A percentile compares a stretch with the other conserved stretches of the same genome.
These are phyloP conservation scores for Gyrodon lividus DNA, from an alignment of 768 basidiomycete species.

Conservation along the genomic window DNA sequence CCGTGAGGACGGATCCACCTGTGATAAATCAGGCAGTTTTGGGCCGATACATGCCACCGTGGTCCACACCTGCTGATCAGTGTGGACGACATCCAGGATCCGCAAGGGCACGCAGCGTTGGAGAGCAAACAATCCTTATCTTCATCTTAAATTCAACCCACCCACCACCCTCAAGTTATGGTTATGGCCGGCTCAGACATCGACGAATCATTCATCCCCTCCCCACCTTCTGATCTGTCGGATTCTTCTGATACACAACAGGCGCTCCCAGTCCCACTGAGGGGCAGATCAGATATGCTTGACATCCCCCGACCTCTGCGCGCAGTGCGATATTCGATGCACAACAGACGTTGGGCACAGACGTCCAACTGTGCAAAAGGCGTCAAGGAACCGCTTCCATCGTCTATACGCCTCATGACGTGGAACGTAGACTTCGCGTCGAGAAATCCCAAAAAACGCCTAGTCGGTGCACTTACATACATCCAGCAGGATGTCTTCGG, in stretches of 20 bases:
- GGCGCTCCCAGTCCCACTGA: constrained; percentile 14
- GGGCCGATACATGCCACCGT: background rate
- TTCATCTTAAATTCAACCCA: constrained; percentile 8
- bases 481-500: constrained; percentile 53
- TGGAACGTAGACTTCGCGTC: constrained; percentile 68
- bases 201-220: constrained; percentile 32
- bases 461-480: constrained; percentile 49
- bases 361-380: constrained; percentile 36
- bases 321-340: constrained; percentile 33
- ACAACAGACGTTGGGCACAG: constrained; percentile 33
- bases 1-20: constrained; percentile 9
- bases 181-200: constrained; percentile 27
- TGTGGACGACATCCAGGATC: constrained; percentile 1
- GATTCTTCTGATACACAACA: constrained; percentile 29
- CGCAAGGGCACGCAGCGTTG: constrained; percentile 13
- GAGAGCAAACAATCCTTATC: constrained; percentile 6
- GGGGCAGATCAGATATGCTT: constrained; percentile 18
- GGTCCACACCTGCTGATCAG: background rate
- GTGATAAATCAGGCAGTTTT: constrained; percentile 4
- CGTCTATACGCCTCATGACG: constrained; percentile 54
- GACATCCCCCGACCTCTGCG: constrained; percentile 30
- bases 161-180: constrained; percentile 6
- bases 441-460: constrained; percentile 40
- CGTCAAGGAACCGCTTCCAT: constrained; percentile 37
- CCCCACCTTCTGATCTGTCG: constrained; percentile 25